Conservation (phyloP, 257 asterid species). For the Scutellaria galericulata region DNA sequence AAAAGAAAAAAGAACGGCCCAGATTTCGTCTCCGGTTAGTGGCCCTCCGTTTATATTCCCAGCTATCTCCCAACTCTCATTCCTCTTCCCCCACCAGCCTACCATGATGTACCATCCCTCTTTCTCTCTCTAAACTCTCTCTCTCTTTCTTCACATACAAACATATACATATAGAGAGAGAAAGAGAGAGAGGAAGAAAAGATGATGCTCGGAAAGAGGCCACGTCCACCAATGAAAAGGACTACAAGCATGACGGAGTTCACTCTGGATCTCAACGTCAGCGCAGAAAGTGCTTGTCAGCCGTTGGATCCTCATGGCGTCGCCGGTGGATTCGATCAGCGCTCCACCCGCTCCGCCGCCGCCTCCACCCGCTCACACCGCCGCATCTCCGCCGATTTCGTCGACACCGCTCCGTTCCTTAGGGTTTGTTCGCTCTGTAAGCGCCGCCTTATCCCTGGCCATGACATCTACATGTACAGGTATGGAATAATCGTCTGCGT, state of each 20-base stretch:
- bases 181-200: not conserved
- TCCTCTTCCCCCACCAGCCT: slow-evolving; percentile 11
- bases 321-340: not conserved
- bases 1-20: slow-evolving; percentile 45
- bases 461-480: slow-evolving; percentile 87
- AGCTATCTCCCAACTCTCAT: slow-evolving; percentile 39
- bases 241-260: slow-evolving; percentile 79
- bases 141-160: not conserved
- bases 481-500: slow-evolving; percentile 10
- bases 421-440: slow-evolving; percentile 68
- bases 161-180: slow-evolving; percentile 13
- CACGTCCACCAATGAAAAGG: slow-evolving; percentile 73
- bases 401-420: slow-evolving; percentile 59
- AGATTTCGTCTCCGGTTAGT: slow-evolving; percentile 45
- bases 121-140: slow-evolving; percentile 25
- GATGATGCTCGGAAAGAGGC: slow-evolving; percentile 71
- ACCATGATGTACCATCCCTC: not conserved
- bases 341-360: slow-evolving; percentile 25
- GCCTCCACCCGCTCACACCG: slow-evolving; percentile 44
- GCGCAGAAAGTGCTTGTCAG: slow-evolving; percentile 14
- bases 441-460: slow-evolving; percentile 64
- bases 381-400: slow-evolving; percentile 58
- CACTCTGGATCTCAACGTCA: slow-evolving; percentile 50
- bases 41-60: slow-evolving; percentile 61
- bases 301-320: slow-evolving; percentile 33